Conservation (phyloP, 208 protist species). For the Phytomonas francai region DNA sequence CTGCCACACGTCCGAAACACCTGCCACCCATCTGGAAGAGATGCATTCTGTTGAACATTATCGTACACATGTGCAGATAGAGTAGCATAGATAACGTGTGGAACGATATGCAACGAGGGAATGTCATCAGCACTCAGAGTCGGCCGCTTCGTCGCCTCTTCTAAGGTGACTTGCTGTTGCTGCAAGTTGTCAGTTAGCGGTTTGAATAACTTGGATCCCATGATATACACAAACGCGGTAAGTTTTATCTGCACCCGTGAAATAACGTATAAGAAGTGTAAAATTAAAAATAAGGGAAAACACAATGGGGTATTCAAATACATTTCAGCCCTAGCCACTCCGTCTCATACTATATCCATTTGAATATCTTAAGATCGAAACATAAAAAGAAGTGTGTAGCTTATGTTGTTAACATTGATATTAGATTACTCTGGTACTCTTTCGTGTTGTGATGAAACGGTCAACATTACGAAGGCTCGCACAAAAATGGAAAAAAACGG, state of each 20-base stretch:
- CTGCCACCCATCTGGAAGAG: conserved; percentile 62
- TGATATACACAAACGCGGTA: neutral
- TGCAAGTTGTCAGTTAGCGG: conserved; percentile 2
- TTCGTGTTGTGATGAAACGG: neutral
- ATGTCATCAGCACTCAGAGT: conserved; percentile 45
- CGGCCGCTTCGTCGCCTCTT: conserved; percentile 29
- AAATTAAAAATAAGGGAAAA: conserved; percentile 4
- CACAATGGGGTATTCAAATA: conserved; percentile 1
- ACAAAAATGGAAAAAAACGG: neutral
- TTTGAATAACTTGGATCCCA: conserved; percentile 4
- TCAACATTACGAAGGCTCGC: conserved; percentile 8
- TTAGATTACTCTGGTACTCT: neutral
- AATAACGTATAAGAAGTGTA: neutral
- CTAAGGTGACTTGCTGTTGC: conserved; percentile 17
- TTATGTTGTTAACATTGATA: conserved; percentile 3
- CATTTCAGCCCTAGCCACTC: neutral
- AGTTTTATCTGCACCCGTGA: neutral
- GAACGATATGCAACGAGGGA: conserved; percentile 41
- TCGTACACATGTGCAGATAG: conserved; percentile 74
- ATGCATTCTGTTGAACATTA: conserved; percentile 18
- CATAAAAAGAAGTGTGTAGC: neutral
- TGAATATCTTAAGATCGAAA: neutral
- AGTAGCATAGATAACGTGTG: conserved; percentile 64
- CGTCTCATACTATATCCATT: neutral
- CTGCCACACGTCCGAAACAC: conserved; percentile 51